Conservation (phyloP, 2,329 filamentous ascomycete genomes). For the Magnaporthiopsis incrustans region DNA sequence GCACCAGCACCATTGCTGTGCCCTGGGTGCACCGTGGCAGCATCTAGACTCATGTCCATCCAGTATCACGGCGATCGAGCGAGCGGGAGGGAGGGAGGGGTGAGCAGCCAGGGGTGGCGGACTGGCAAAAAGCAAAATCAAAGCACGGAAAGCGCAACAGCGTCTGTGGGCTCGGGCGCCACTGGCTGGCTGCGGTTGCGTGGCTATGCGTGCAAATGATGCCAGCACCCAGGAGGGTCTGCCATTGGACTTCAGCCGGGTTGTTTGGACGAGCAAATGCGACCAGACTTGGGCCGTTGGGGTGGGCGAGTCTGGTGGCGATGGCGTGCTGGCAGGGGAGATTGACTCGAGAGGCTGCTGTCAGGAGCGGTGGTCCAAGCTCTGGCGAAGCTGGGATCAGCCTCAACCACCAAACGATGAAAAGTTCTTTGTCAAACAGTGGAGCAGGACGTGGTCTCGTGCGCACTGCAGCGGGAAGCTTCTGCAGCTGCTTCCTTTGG, state of each 20-base stretch:
- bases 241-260: not conserved
- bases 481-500: not conserved
- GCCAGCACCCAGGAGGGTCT: slow-evolving; percentile 3
- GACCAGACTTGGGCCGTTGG: not conserved
- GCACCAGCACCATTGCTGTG: not conserved
- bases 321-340: slow-evolving; percentile 20
- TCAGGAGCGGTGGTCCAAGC: no score
- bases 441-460: not conserved
- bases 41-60: not conserved
- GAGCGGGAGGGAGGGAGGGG: no score
- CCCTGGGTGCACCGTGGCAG: not conserved
- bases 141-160: not conserved
- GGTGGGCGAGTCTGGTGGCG: slow-evolving; percentile 3
- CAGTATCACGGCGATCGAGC: not conserved
- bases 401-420: not conserved
- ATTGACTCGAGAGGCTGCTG: slow-evolving; percentile 4
- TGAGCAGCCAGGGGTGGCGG: not conserved
- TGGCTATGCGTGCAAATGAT: slow-evolving; percentile 7
- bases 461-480: no score
- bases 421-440: no score
- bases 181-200: slow-evolving; percentile 7
- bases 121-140: not conserved
- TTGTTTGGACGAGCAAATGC: slow-evolving; percentile 1
- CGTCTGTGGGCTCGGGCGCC: not conserved
- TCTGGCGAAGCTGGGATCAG: not conserved